Evolutionary conservation across 495 filamentous ascomycete species (phyloP).

Genomic region (Talaromyces liani): DNA sequence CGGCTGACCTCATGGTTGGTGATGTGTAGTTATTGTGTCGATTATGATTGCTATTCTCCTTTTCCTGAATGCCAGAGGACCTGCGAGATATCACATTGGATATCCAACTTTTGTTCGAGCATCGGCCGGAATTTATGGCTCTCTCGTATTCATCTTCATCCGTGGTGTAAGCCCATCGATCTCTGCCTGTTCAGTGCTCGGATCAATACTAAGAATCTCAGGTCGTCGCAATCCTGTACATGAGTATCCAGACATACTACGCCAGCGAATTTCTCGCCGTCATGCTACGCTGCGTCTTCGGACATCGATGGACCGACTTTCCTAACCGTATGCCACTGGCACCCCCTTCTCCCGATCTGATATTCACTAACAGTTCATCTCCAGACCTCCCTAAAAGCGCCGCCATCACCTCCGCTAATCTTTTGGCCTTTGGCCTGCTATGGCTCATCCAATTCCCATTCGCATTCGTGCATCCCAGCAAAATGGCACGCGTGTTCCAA

Average conservation of each 20-base stretch:
- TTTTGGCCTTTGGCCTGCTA: constrained; percentile 54
- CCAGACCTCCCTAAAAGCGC: constrained; percentile 32
- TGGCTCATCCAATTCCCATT: constrained; percentile 24
- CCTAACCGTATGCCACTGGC: constrained; percentile 29
- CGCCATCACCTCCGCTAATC: constrained; percentile 48
- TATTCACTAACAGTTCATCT: neutral
- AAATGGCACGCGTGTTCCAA: constrained; percentile 1
- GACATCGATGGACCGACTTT: constrained; percentile 55
- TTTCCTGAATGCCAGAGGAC: neutral
- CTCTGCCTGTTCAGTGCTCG: neutral
- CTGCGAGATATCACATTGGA: constrained; percentile 24
- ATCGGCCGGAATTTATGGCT: constrained; percentile 19
- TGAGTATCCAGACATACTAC: constrained; percentile 9
- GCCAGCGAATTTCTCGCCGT: constrained; percentile 23
- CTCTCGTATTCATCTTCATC: constrained; percentile 4
- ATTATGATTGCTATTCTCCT: constrained; percentile 6
- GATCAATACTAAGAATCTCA: neutral
- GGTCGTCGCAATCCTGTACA: constrained; percentile 6
- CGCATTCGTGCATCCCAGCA: constrained; percentile 19
- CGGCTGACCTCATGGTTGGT: neutral
- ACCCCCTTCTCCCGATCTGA: neutral
- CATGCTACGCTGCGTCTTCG: constrained; percentile 49
- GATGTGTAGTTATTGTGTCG: neutral
- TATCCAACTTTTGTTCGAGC: constrained; percentile 53
- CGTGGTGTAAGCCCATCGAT: neutral